These are phyloP conservation scores for Xylariomycetidae sp. DNA, from an alignment of 2,329 filamentous ascomycete species.

Conservation along the genomic window DNA sequence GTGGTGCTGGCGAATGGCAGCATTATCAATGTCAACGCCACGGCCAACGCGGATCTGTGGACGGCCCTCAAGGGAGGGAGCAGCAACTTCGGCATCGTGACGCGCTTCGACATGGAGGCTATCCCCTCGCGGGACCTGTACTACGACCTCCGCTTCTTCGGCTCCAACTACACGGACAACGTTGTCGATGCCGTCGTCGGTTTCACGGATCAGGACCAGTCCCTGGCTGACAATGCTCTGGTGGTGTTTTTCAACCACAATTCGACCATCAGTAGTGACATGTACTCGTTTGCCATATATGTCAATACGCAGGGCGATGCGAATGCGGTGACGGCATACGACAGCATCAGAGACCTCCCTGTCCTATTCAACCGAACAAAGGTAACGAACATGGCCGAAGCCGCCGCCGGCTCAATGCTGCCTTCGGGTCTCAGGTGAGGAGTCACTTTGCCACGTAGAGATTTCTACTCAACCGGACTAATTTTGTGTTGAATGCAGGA, in stretches of 20 bases:
- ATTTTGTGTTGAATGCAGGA: constrained; percentile 9
- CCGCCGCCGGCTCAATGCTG: constrained; percentile 13
- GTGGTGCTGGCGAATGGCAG: constrained; percentile 38
- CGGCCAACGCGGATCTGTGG: constrained; percentile 37
- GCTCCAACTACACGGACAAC: constrained; percentile 11
- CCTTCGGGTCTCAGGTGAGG: constrained; percentile 9
- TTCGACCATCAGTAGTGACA: constrained; percentile 6
- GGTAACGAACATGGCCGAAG: constrained; percentile 13
- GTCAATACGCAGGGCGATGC: constrained; percentile 17
- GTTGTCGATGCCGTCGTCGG: constrained; percentile 17
- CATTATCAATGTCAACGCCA: constrained; percentile 36
- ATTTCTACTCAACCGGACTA: background rate
- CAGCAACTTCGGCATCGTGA: constrained; percentile 41
- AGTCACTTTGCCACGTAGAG: constrained; percentile 2
- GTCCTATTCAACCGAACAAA: constrained; percentile 9
- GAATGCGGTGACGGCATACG: constrained; percentile 13
- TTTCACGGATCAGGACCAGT: constrained; percentile 16
- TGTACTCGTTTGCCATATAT: constrained; percentile 9
- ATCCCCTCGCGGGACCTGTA: constrained; percentile 17
- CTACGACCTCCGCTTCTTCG: constrained; percentile 14
- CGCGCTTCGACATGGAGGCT: constrained; percentile 31
- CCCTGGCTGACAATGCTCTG: constrained; percentile 18
- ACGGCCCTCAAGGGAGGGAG: constrained; percentile 42
- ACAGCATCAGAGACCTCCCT: constrained; percentile 12
- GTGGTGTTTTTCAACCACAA: constrained; percentile 14